Conservation (phyloP, 1,139 yeast species). For the Geotrichum histeridarum region DNA sequence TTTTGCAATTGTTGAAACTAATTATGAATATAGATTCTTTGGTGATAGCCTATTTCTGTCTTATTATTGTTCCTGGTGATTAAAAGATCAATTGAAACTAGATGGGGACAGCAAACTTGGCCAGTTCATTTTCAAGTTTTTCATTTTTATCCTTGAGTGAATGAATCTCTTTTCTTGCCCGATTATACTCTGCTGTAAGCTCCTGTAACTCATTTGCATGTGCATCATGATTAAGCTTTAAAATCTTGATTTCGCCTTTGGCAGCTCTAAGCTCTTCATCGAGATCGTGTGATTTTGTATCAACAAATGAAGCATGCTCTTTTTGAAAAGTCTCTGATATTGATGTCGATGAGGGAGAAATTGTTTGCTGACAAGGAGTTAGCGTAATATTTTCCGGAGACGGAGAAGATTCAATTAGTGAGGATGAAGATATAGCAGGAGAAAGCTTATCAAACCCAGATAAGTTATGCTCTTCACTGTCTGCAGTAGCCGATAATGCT, state of each 20-base stretch:
- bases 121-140: conserved; percentile 14
- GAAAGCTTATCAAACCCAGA: neutral
- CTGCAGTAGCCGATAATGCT: neutral
- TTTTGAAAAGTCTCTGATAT: neutral
- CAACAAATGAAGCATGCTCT: too few relatives aligned
- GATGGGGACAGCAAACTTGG: neutral
- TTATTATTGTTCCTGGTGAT: too few relatives aligned
- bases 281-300: too few relatives aligned
- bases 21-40: too few relatives aligned
- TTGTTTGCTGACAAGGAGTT: conserved; percentile 16
- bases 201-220: conserved; percentile 29
- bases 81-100: neutral
- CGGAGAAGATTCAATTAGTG: neutral
- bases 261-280: too few relatives aligned
- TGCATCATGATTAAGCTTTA: too few relatives aligned
- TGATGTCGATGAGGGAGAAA: conserved; percentile 19
- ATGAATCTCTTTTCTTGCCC: conserved; percentile 22
- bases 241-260: too few relatives aligned
- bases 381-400: neutral
- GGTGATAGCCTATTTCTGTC: too few relatives aligned
- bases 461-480: neutral
- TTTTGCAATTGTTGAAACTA: too few relatives aligned
- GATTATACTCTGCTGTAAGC: conserved; percentile 27
- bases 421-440: neutral
- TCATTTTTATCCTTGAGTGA: conserved; percentile 18